Evolutionary conservation across 306 rosid genomes (phyloP).

Genomic region (Cicer judaicum): DNA sequence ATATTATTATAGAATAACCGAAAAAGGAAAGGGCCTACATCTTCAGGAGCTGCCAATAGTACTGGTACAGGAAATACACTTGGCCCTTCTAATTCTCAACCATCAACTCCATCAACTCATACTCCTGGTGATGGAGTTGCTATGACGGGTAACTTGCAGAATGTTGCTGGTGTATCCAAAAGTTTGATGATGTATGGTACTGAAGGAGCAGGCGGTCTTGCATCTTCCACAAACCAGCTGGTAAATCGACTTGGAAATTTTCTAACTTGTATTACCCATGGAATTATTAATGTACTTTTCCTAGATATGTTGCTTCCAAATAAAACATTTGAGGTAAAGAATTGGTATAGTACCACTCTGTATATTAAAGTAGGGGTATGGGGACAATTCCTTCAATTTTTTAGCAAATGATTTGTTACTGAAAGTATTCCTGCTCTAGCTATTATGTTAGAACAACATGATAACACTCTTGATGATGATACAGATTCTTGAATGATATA

Average conservation of each 20-base stretch:
- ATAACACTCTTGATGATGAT: slow-evolving; percentile 8
- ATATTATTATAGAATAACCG: slow-evolving; percentile 60
- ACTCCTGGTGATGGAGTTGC: slow-evolving; percentile 87
- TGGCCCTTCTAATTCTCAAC: slow-evolving; percentile 94
- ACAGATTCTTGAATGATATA: slow-evolving; percentile 31
- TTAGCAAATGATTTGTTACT: slow-evolving; percentile 31
- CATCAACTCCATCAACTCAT: slow-evolving; percentile 94
- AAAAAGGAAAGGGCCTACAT: slow-evolving; percentile 89
- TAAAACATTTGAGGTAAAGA: slow-evolving; percentile 22
- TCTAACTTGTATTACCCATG: slow-evolving; percentile 35
- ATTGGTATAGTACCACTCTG: slow-evolving; percentile 4
- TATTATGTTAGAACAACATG: slow-evolving; percentile 26
- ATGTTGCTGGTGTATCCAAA: slow-evolving; percentile 70
- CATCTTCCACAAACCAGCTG: slow-evolving; percentile 93
- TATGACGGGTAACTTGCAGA: slow-evolving; percentile 75
- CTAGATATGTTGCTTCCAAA: slow-evolving; percentile 34
- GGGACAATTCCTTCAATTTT: neutral
- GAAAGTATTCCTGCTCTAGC: slow-evolving; percentile 18
- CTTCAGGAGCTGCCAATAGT: slow-evolving; percentile 97
- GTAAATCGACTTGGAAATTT: slow-evolving; percentile 51
- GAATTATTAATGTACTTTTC: neutral
- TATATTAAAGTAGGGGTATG: slow-evolving; percentile 7
- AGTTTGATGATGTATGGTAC: slow-evolving; percentile 69
- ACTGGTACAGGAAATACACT: slow-evolving; percentile 93
- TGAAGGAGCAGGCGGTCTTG: slow-evolving; percentile 87